Evolutionary conservation across 345 rosid genomes (phyloP).

Genomic region (Gossypium thurberi): DNA sequence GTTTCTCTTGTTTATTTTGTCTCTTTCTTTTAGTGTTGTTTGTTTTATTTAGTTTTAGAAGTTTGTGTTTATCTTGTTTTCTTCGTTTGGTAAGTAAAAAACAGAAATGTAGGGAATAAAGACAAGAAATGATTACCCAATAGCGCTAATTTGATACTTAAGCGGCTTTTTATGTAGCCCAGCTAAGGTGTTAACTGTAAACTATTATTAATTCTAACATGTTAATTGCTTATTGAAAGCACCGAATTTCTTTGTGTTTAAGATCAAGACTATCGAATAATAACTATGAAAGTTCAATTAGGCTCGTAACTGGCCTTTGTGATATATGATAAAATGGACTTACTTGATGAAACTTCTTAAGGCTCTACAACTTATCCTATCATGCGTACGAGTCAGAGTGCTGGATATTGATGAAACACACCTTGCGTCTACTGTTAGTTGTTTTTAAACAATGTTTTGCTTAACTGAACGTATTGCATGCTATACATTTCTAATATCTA

Average conservation of each 20-base stretch:
- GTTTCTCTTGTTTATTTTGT: slow-evolving; percentile 19
- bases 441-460: not conserved
- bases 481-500: not conserved
- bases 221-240: not conserved
- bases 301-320: not conserved
- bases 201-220: not conserved
- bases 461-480: not conserved
- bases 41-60: slow-evolving; percentile 13
- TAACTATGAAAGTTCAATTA: not conserved
- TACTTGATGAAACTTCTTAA: not conserved
- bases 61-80: not conserved
- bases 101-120: slow-evolving; percentile 4
- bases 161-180: not conserved
- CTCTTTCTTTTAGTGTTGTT: slow-evolving; percentile 7
- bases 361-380: not conserved
- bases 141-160: not conserved
- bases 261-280: not conserved
- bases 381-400: not conserved
- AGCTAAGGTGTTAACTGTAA: not conserved
- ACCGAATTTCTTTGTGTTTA: not conserved
- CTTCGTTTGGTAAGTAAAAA: not conserved
- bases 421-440: not conserved
- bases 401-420: slow-evolving; percentile 1
- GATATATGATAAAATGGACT: not conserved
- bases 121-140: not conserved